Evolutionary conservation across 768 basidiomycete genomes (phyloP).

Genomic region (Trametes meyenii): DNA sequence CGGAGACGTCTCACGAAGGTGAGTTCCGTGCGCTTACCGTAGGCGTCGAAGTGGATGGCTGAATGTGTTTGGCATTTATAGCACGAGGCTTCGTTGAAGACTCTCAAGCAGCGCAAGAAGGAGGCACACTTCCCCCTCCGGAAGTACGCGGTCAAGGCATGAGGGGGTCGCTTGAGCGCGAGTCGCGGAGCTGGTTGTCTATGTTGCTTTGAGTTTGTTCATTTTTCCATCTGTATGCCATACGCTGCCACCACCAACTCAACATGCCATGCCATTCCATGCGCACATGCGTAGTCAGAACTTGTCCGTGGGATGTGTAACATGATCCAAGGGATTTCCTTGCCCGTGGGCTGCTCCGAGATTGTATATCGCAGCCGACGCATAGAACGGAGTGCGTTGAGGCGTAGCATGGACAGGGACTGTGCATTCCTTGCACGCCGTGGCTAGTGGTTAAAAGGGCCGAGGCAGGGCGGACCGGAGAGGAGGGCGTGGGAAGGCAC

Average conservation of each 20-base stretch:
- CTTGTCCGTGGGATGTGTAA: constrained; percentile 9
- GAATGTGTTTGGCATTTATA: constrained; percentile 33
- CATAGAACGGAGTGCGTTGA: background rate
- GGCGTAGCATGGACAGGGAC: no score
- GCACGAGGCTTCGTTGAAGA: constrained; percentile 86
- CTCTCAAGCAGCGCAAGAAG: constrained; percentile 93
- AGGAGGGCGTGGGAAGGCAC: background rate
- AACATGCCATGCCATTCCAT: constrained; percentile 38
- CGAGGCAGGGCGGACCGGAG: constrained; percentile 12
- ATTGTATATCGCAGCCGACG: background rate
- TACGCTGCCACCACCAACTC: constrained; percentile 37
- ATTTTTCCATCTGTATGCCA: constrained; percentile 41
- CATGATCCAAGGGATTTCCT: background rate
- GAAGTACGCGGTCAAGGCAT: constrained; percentile 96
- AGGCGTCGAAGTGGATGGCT: constrained; percentile 6
- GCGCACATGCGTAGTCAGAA: constrained; percentile 23
- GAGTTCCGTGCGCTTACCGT: background rate
- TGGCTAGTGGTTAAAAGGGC: no score
- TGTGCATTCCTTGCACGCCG: no score
- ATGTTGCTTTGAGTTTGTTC: constrained; percentile 33
- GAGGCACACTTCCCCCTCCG: constrained; percentile 90
- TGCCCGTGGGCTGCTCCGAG: background rate
- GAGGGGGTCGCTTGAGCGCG: constrained; percentile 34
- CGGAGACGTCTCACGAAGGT: constrained; percentile 92
- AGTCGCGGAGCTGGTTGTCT: constrained; percentile 28